Evolutionary conservation across 805 yeast genomes (phyloP), one percentile per base, ranked within the genome.

Genomic region (Brettanomyces anomalus): DNA sequence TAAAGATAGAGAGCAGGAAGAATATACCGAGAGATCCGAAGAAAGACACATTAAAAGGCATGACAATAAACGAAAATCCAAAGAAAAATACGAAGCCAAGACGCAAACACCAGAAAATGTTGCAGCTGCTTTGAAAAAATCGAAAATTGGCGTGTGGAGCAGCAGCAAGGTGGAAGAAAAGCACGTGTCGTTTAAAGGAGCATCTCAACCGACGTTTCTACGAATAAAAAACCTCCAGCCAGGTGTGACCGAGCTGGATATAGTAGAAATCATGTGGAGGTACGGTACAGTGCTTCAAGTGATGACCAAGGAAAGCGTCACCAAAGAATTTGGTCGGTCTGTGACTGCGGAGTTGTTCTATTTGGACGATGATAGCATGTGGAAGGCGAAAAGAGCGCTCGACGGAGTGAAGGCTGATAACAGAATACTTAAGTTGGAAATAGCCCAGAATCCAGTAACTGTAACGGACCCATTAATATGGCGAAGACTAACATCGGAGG

Each of bases 221-320:
- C 53, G 62, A 35, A 49, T 66, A 7, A 43, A 43, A 14, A 66
- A 66, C 42, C 40, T 66, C 6, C 53, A 49, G 16, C 49, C 51
- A 11, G 67, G 61, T 4, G 66, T 62, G 0, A 42, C 59, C 1
- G 50, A 53, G 14, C 39, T 44, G 4, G 68, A 65, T 40, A 48
- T 66, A n/a, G 41, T 34, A 21, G 37, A 44, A 3, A 61, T 59
- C 4, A 43, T 62, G 39, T 44, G 51, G 3, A 34, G 35, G 20
- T 43, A 61, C 10, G 57, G 64, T 3, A 36, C 46, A 3, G 47
- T 53, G 11, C 30, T 44, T 5, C 43, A 40, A 41, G 56, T 51
- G 44, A 46, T 39, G 39, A 36, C 33, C 19, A 43, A 36, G 41
- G 36, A 33, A 6, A 11, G 35, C 13, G 14, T 18, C 6, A 21